phyloP scores from a whole-genome alignment of 176 grass and related monocot genomes.

The Rhipidocladum racemiflorum region DNA sequence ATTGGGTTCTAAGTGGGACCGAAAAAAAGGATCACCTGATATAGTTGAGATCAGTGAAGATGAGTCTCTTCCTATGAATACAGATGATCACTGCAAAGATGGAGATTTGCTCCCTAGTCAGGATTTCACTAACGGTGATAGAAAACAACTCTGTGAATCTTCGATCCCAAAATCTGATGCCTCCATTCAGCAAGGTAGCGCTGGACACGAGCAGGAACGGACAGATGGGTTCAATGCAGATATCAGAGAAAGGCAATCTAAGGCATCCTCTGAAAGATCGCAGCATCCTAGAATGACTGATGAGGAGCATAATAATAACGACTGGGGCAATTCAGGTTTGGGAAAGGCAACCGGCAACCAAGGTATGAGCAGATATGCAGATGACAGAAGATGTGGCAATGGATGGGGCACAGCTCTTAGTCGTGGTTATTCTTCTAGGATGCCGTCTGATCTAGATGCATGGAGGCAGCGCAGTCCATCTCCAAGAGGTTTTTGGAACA shows the following conservation, averaged over 20 bases:
- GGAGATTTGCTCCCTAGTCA: neutral
- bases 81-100: slow-evolving; percentile 16
- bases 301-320: slow-evolving; percentile 47
- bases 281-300: slow-evolving; percentile 33
- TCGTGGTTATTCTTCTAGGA: slow-evolving; percentile 47
- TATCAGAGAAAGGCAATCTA: slow-evolving; percentile 36
- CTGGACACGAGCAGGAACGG: slow-evolving; percentile 27
- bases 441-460: slow-evolving; percentile 50
- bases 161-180: slow-evolving; percentile 29
- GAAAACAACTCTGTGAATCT: slow-evolving; percentile 27
- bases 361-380: slow-evolving; percentile 40
- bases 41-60: slow-evolving; percentile 51
- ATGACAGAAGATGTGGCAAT: slow-evolving; percentile 48
- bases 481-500: slow-evolving; percentile 63
- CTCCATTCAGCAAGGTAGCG: slow-evolving; percentile 22
- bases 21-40: slow-evolving; percentile 37
- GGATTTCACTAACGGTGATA: slow-evolving; percentile 14
- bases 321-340: slow-evolving; percentile 34
- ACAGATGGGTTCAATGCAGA: slow-evolving; percentile 42
- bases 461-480: slow-evolving; percentile 60
- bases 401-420: slow-evolving; percentile 39
- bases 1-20: slow-evolving; percentile 64
- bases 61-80: slow-evolving; percentile 36
- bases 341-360: slow-evolving; percentile 40
- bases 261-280: slow-evolving; percentile 43